Conservation (phyloP, 2,329 filamentous ascomycete genomes). For the Trichoderma citrinoviride region DNA sequence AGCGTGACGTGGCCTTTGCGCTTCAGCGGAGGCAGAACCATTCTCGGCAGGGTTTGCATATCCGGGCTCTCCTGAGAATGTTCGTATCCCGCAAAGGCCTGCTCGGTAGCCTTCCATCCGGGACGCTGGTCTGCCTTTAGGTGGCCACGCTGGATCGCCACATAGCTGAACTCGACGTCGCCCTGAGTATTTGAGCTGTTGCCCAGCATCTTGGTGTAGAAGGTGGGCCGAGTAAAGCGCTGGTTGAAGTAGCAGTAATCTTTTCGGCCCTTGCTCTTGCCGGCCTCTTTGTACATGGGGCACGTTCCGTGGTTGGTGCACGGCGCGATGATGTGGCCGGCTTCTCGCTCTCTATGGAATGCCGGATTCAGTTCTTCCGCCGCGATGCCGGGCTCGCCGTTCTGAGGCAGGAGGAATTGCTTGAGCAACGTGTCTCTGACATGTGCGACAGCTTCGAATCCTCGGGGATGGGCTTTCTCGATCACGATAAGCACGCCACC, state of each 20-base stretch:
- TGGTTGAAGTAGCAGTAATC: constrained; percentile 92
- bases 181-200: constrained; percentile 75
- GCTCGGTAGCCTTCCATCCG: constrained; percentile 56
- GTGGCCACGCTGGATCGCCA: constrained; percentile 78
- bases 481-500: constrained; percentile 84
- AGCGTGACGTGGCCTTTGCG: constrained; percentile 82
- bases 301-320: constrained; percentile 89
- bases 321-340: constrained; percentile 64
- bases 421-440: constrained; percentile 77
- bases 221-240: constrained; percentile 79
- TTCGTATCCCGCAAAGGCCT: constrained; percentile 73
- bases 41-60: constrained; percentile 71
- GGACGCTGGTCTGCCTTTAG: constrained; percentile 38
- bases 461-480: constrained; percentile 87
- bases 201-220: constrained; percentile 73
- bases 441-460: constrained; percentile 87
- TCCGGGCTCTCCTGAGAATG: constrained; percentile 45
- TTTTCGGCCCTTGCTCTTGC: constrained; percentile 70
- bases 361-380: constrained; percentile 42
- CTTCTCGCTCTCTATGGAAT: constrained; percentile 48
- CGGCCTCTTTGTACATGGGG: constrained; percentile 79
- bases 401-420: constrained; percentile 61
- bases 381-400: constrained; percentile 36
- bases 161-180: constrained; percentile 85
- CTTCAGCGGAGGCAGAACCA: constrained; percentile 80